Base-by-base conservation (phyloP, 352 stramenopile species). In the Phytophthora lateralis region DNA sequence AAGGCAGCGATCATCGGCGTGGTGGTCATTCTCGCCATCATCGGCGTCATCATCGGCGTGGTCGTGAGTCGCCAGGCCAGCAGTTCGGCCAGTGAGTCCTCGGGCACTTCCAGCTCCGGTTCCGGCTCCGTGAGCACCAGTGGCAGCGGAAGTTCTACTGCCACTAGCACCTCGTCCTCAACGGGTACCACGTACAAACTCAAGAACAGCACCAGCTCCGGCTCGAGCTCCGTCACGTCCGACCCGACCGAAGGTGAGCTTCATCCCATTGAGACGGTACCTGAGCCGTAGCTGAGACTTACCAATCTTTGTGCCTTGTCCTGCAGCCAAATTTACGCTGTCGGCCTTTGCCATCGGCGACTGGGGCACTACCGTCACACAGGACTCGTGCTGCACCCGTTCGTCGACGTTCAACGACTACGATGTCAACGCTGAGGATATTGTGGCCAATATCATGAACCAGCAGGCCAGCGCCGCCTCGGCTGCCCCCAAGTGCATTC, bases 351-450 rank as follows among this genome's bases (percentile, higher is more conserved):
- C 80, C 15, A 88, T 91, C 18, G 82, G 82, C 10, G 82, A 91
- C 62, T 92, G 82, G 82, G 82, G 82, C 12, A 85, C 79, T 5
- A 92, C 82, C 21, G 66, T 76, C 48, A 66, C 59, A 20, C 56
- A 76, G 20, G 80, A 87, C 71, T 92, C 82, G 64, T 92, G 82
- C 66, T 92, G 82, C 73, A 82, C 78, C 41, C 77, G 80, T 26
- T 80, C 78, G 43, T 79, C 65, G 9, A 79, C 78, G 10, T 76
- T 78, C 77, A 80, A 73, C 21, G 80, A 88, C 62, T 69, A 85
- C 21, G 81, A 90, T 63, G 73, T 82, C 43, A 81, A 88, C 58
- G 82, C 82, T 17, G 77, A 91, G 53, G 79, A 85, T 37, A 75
- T 82, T 18, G 80, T 91, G 18, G 78, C 72, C 10, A 63, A 60